Conservation (phyloP, 331 rosid species). For the Arachis monticola region DNA sequence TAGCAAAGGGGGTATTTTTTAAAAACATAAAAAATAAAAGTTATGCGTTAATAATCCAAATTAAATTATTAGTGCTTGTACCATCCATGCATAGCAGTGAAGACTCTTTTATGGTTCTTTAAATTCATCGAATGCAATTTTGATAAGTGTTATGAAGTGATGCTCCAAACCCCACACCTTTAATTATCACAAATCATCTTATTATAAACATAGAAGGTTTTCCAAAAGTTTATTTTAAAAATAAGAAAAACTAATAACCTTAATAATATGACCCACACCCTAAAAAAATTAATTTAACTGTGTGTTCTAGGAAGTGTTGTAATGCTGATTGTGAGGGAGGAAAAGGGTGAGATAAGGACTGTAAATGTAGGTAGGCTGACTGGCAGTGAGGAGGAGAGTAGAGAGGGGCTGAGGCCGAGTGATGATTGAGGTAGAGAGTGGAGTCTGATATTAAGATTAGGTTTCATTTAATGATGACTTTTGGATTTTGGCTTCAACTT, state of each 20-base stretch:
- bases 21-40: too few relatives aligned
- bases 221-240: conserved; percentile 5
- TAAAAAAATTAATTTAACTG: not conserved
- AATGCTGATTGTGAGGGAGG: not conserved
- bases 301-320: conserved; percentile 23
- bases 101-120: conserved; percentile 30
- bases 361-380: too few relatives aligned
- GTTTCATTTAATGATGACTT: too few relatives aligned
- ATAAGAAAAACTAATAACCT: not conserved
- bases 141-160: conserved; percentile 34
- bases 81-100: conserved; percentile 37
- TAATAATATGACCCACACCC: not conserved
- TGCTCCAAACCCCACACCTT: conserved; percentile 45
- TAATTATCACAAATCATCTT: conserved; percentile 39
- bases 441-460: too few relatives aligned
- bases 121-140: conserved; percentile 39
- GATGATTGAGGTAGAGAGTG: too few relatives aligned
- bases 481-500: too few relatives aligned
- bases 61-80: conserved; percentile 34
- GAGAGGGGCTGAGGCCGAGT: too few relatives aligned
- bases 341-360: too few relatives aligned
- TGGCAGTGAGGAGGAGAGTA: too few relatives aligned
- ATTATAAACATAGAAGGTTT: not conserved
- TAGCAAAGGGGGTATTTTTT: too few relatives aligned
- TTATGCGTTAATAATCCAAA: too few relatives aligned